These are phyloP conservation scores for Fereydounia khargensis DNA, from an alignment of 1,284 basidiomycete genomes.

Conservation along the genomic window DNA sequence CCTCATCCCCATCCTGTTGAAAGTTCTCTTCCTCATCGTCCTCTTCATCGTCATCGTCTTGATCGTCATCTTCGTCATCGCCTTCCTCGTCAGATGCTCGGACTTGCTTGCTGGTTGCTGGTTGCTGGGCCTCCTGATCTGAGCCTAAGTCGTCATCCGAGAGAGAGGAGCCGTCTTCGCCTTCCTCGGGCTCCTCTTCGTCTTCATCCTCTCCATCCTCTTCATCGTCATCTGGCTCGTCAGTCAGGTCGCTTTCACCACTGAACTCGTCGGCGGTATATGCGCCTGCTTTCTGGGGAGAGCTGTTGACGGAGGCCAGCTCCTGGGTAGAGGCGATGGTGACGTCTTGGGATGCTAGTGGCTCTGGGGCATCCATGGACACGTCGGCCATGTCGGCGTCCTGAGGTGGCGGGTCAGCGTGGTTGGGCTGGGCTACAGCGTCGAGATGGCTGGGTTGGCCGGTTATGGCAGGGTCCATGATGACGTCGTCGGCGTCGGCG, in stretches of 20 bases:
- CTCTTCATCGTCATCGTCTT: conserved; percentile 1
- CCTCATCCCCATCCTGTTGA: neutral
- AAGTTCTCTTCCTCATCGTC: neutral
- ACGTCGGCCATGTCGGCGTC: neutral
- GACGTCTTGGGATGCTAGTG: conserved; percentile 12
- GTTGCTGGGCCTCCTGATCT: neutral
- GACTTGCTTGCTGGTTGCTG: too few species aligned
- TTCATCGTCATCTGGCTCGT: conserved; percentile 25
- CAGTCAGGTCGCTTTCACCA: conserved; percentile 45
- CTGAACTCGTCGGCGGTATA: conserved; percentile 43
- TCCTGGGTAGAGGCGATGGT: conserved; percentile 10
- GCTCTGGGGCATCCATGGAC: conserved; percentile 1
- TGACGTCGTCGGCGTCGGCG: conserved; percentile 7
- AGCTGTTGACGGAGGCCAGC: conserved; percentile 26
- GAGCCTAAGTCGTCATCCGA: neutral
- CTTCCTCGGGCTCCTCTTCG: conserved; percentile 22
- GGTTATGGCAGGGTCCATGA: conserved; percentile 23
- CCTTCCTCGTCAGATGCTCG: neutral
- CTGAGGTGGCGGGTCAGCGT: too few species aligned
- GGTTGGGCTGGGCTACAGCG: too few species aligned
- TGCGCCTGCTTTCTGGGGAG: conserved; percentile 30
- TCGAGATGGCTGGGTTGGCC: too few species aligned
- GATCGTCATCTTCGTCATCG: neutral
- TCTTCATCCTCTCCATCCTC: conserved; percentile 31
- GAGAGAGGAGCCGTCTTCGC: conserved; percentile 1